Conservation (phyloP, 768 basidiomycete species). For the Auricularia auricula-judae region DNA sequence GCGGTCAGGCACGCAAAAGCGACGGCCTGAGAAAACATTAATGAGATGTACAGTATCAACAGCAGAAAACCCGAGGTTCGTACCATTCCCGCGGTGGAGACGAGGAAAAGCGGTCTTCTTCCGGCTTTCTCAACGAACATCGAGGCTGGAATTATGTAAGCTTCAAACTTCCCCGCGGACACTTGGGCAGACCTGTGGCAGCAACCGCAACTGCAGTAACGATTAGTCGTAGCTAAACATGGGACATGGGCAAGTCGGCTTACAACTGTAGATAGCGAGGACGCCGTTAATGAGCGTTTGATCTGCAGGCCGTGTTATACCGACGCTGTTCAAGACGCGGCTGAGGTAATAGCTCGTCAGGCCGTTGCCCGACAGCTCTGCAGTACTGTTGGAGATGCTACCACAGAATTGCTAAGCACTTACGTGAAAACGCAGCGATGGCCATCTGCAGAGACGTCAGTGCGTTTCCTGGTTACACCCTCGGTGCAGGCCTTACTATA, state of each 20-base stretch:
- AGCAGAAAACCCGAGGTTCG: no score
- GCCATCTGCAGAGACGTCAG: neutral
- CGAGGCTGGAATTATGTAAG: conserved; percentile 19
- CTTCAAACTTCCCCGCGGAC: conserved; percentile 16
- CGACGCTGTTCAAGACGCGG: conserved; percentile 16
- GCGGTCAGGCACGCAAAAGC: conserved; percentile 16
- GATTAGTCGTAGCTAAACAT: conserved; percentile 1
- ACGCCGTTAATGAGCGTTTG: conserved; percentile 22
- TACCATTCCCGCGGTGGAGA: conserved; percentile 18
- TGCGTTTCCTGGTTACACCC: neutral
- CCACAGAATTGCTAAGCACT: neutral
- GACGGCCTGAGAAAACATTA: neutral
- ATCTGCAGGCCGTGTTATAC: conserved; percentile 17
- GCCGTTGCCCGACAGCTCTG: conserved; percentile 13
- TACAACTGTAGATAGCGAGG: conserved; percentile 9
- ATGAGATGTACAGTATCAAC: no score
- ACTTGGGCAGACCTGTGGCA: conserved; percentile 2
- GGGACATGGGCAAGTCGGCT: neutral
- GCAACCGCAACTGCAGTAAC: conserved; percentile 6
- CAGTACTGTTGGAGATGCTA: neutral
- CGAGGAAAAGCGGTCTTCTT: conserved; percentile 15
- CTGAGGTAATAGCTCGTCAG: conserved; percentile 19
- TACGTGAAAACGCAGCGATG: conserved; percentile 7
- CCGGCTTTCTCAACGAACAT: conserved; percentile 21
- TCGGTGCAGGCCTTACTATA: conserved; percentile 10